Evolutionary conservation across 208 protist species (phyloP).

Genomic region (Wallacemonas collosoma): DNA sequence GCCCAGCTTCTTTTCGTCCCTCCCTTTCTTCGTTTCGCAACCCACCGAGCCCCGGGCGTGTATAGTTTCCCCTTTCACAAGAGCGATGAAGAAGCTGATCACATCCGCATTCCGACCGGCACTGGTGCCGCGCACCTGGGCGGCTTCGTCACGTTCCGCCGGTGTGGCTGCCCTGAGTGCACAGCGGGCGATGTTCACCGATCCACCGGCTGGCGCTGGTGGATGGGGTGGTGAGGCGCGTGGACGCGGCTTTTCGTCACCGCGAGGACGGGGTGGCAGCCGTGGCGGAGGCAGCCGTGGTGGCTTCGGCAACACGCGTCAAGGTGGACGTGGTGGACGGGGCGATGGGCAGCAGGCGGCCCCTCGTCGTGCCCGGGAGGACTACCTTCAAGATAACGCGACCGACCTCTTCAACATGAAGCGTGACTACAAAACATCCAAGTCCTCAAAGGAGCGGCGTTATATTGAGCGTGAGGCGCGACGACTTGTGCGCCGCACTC

Average conservation of each 20-base stretch:
- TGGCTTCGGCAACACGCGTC: conserved; percentile 3
- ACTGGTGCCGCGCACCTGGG: neutral
- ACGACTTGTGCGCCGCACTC: conserved; percentile 41
- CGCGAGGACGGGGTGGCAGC: neutral
- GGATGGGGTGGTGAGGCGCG: conserved; percentile 7
- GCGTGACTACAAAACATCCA: conserved; percentile 55
- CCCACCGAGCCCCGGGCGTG: neutral
- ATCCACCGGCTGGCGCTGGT: neutral
- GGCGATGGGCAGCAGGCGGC: conserved; percentile 7
- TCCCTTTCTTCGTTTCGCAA: conserved; percentile 19
- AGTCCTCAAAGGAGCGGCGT: conserved; percentile 49
- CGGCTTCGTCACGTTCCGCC: neutral
- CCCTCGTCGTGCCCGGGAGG: conserved; percentile 15
- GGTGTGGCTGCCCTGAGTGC: neutral
- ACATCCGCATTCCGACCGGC: neutral
- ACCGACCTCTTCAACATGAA: conserved; percentile 69
- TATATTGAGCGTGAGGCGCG: conserved; percentile 55
- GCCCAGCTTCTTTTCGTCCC: conserved; percentile 7
- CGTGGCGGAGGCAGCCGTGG: conserved; percentile 12
- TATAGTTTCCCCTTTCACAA: neutral
- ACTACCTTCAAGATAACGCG: conserved; percentile 53
- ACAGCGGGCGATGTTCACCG: conserved; percentile 1
- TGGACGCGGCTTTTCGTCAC: neutral
- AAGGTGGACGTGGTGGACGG: conserved; percentile 18
- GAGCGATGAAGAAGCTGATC: conserved; percentile 7